Evolutionary conservation across 495 filamentous ascomycete genomes (phyloP).

Genomic region (Jackrogersella minutella): DNA sequence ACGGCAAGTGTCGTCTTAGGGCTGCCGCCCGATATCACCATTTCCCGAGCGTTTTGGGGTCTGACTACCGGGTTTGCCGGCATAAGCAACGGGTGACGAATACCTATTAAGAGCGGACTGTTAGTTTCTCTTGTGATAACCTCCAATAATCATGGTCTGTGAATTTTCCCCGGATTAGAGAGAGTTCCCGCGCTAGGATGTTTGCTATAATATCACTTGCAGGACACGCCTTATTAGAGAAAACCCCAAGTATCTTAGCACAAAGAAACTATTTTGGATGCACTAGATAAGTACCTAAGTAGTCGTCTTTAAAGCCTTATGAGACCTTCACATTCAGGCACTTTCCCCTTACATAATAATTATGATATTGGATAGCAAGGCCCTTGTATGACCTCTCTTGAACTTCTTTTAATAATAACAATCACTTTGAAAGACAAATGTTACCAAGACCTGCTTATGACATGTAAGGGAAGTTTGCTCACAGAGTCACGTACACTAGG

Average conservation of each 20-base stretch:
- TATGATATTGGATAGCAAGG: too few relatives aligned
- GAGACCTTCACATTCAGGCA: not conserved
- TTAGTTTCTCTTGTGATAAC: not conserved
- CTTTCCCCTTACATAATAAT: too few relatives aligned
- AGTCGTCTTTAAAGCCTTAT: not conserved
- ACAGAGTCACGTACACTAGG: too few relatives aligned
- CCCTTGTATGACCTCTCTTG: constrained; percentile 2
- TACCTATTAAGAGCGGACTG: not conserved
- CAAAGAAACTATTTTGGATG: not conserved
- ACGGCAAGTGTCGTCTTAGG: not conserved
- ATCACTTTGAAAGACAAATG: not conserved
- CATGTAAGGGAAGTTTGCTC: too few relatives aligned
- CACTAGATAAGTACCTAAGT: not conserved
- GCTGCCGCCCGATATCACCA: constrained; percentile 5
- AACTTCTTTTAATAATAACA: not conserved
- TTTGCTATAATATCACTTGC: not conserved
- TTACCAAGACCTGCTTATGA: not conserved
- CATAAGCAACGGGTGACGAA: not conserved
- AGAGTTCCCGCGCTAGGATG: not conserved
- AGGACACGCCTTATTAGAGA: not conserved
- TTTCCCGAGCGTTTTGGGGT: not conserved
- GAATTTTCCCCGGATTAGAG: not conserved
- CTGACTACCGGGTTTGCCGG: constrained; percentile 10
- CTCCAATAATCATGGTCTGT: not conserved
- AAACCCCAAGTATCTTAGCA: too few relatives aligned